Percentiles rank a stretch among this genome's conserved stretches.
These are phyloP conservation scores for Chlorella sp. DNA, from an alignment of 139 green algal genomes.

Conservation along the genomic window DNA sequence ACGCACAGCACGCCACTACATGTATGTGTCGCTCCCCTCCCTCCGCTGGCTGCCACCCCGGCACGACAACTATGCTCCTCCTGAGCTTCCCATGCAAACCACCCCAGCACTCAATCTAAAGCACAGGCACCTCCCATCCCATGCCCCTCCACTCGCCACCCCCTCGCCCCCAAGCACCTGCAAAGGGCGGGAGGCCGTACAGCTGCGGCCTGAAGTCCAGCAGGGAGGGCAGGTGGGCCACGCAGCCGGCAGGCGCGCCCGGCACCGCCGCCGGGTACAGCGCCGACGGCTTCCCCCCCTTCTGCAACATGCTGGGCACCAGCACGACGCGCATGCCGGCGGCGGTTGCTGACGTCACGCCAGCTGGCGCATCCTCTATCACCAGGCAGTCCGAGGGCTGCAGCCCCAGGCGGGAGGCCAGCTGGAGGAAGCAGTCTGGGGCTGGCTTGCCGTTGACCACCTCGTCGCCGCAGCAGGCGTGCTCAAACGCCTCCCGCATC, in stretches of 20 bases:
- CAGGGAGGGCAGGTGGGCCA: conserved; percentile 76
- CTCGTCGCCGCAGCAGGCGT: conserved; percentile 79
- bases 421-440: conserved; percentile 86
- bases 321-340: conserved; percentile 88
- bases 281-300: not conserved
- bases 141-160: no score
- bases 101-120: no score
- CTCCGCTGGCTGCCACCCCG: no score
- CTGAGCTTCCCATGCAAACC: no score
- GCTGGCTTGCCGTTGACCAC: conserved; percentile 81
- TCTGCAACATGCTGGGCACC: conserved; percentile 74
- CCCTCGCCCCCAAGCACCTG: conserved; percentile 41
- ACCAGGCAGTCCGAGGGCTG: conserved; percentile 72
- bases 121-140: no score
- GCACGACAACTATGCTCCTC: no score
- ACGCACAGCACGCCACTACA: no score
- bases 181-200: conserved; percentile 80
- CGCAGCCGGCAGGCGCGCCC: conserved; percentile 22
- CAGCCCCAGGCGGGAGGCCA: conserved; percentile 63
- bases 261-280: conserved; percentile 40
- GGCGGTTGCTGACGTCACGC: conserved; percentile 69
- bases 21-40: no score
- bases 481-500: conserved; percentile 43
- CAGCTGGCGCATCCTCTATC: conserved; percentile 88
- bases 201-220: conserved; percentile 75